Conservation (phyloP, 2,329 filamentous ascomycete species). For the Calonectria fujianensis region DNA sequence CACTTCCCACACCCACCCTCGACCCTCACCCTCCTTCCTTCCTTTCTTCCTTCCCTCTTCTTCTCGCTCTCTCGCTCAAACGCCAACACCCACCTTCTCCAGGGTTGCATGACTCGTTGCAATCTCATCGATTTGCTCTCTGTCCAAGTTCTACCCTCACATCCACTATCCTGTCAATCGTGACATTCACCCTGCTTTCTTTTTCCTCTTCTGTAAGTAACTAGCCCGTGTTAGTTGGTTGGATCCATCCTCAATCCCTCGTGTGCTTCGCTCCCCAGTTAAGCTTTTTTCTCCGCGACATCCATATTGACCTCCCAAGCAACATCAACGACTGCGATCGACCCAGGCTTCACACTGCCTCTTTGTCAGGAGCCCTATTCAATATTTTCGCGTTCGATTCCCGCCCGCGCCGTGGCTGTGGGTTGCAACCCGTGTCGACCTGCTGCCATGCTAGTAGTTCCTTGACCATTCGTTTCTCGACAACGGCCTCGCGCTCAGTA, state of each 20-base stretch:
- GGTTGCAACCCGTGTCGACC: constrained; percentile 36
- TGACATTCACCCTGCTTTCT: constrained; percentile 29
- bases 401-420: constrained; percentile 43
- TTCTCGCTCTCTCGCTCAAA: constrained; percentile 47
- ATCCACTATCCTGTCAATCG: constrained; percentile 28
- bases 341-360: neutral
- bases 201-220: constrained; percentile 46
- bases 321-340: constrained; percentile 20
- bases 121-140: constrained; percentile 40
- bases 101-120: constrained; percentile 48
- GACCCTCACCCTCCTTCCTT: constrained; percentile 51
- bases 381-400: constrained; percentile 29
- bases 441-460: constrained; percentile 53
- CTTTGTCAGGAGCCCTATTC: constrained; percentile 17
- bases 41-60: constrained; percentile 46
- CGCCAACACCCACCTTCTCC: constrained; percentile 44
- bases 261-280: constrained; percentile 44
- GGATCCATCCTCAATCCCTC: constrained; percentile 39
- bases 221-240: constrained; percentile 53
- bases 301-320: constrained; percentile 42
- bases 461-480: constrained; percentile 46
- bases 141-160: constrained; percentile 38
- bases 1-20: constrained; percentile 43
- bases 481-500: constrained; percentile 51
- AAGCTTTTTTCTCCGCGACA: constrained; percentile 41